A percentile compares a stretch with the other conserved stretches of the same genome.
These are phyloP conservation scores for Pseudogymnoascus sp. DNA, from an alignment of 2,329 filamentous ascomycete genomes.

Conservation along the genomic window DNA sequence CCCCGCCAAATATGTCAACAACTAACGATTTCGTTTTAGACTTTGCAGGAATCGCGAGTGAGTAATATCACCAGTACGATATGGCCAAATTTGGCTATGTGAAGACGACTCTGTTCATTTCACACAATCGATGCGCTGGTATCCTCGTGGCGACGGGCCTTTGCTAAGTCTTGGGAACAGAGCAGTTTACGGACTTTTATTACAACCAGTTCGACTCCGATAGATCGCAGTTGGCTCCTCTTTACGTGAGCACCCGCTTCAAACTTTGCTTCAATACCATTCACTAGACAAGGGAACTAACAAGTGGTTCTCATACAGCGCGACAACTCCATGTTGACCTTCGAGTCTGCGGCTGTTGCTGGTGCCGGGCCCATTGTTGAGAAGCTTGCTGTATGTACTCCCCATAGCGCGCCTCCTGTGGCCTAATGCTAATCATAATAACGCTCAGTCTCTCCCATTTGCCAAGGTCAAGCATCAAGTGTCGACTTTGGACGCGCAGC, in stretches of 20 bases:
- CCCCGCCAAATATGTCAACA: constrained; percentile 10
- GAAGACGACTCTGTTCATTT: neutral
- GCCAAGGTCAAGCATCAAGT: constrained; percentile 72
- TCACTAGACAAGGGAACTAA: neutral
- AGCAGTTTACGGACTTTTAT: constrained; percentile 84
- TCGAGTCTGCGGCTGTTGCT: constrained; percentile 63
- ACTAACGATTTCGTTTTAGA: constrained; percentile 26
- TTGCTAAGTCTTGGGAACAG: constrained; percentile 38
- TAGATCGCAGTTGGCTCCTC: constrained; percentile 54
- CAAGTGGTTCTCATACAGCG: constrained; percentile 45
- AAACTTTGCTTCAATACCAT: neutral
- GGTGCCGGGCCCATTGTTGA: constrained; percentile 63
- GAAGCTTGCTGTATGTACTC: constrained; percentile 65
- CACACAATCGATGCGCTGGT: neutral
- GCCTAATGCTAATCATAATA: neutral
- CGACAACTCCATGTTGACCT: constrained; percentile 84
- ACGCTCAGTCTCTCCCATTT: constrained; percentile 65
- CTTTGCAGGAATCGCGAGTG: constrained; percentile 37
- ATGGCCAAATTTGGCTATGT: neutral
- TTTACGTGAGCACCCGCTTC: constrained; percentile 67
- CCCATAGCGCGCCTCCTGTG: neutral
- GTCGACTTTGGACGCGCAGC: constrained; percentile 75
- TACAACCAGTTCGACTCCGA: constrained; percentile 78
- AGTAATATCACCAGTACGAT: constrained; percentile 18
- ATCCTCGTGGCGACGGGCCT: neutral